Conservation (phyloP, 108 stramenopile species). For the Aurantiochytrium sp. region DNA sequence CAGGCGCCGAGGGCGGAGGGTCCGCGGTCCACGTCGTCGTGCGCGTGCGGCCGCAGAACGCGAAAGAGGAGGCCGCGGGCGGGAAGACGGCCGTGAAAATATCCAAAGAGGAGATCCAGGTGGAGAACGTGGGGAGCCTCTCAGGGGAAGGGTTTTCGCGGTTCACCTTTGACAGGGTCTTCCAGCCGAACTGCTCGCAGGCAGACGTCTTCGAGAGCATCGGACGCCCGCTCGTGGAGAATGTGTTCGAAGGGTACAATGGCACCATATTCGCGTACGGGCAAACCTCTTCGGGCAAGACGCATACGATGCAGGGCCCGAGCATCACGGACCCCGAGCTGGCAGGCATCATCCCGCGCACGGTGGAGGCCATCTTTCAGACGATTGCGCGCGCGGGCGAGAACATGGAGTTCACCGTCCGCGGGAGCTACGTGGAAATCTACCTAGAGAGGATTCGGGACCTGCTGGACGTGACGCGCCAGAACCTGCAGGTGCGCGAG, state of each 20-base stretch:
- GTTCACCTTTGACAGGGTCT: constrained; percentile 43
- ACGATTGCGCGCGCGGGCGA: constrained; percentile 34
- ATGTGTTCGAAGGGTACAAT: constrained; percentile 49
- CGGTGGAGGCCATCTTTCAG: constrained; percentile 38
- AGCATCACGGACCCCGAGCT: neutral
- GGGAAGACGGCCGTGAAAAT: neutral
- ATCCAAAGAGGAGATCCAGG: neutral
- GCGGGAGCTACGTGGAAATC: constrained; percentile 43
- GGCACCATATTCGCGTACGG: constrained; percentile 53
- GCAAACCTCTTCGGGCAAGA: constrained; percentile 33
- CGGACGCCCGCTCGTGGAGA: constrained; percentile 39
- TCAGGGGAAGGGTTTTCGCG: neutral
- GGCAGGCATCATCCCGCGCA: constrained; percentile 45
- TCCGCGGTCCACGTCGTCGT: constrained; percentile 10
- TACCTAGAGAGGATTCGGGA: constrained; percentile 43
- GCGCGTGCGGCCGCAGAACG: constrained; percentile 14
- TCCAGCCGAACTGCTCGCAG: constrained; percentile 35
- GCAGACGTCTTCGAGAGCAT: constrained; percentile 32
- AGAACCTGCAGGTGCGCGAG: constrained; percentile 29
- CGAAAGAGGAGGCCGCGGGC: neutral
- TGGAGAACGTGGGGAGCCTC: neutral
- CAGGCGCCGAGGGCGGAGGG: neutral
- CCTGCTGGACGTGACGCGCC: constrained; percentile 22
- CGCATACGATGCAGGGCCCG: constrained; percentile 46
- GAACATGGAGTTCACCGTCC: constrained; percentile 44